Base-by-base conservation (phyloP, 225 moss, liverwort and hornwort genomes). In the Sphagnum contortum region DNA sequence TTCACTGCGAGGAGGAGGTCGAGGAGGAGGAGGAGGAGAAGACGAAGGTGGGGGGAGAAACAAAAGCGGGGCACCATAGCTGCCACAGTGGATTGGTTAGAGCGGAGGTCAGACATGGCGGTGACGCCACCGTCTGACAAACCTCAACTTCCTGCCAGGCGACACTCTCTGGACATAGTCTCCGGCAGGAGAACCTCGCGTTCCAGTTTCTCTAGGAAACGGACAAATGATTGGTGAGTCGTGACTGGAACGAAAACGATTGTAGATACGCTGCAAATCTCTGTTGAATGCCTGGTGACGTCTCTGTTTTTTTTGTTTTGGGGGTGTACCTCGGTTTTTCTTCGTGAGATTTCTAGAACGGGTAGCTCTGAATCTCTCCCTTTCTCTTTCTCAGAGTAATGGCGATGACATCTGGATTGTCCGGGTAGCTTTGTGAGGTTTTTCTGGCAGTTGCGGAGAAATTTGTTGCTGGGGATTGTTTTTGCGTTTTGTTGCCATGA, bases 161-260 rank as follows among this genome's bases (percentile, higher is more conserved):
- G 94, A 64, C 94, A 84, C 67, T 84, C 84, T 5, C 77, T 84
- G 8, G 84, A 84, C 45, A 84, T 84, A 48, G 85, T 85, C 0
- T 73, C 85, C 45, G 81, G 81, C 63, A 78, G 84, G 68, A 73
- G 87, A 63, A 78, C 87, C 54, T 92, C 90, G 58, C 88, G 96
- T 60, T 85, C 92, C 60, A 92, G 92, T 79, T 92, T 98, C 76
- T 87, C 88, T 6, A 89, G 88, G 92, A 98, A 98, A 73, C 88
- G 96, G 71, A 92, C 96, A n/a, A 98, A 90, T 69, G 96, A 98
- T 59, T 98, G 96, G 96, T 98, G 74, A 52, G 54, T 53, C 48
- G 52, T 58, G 55, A 44, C 47, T 9, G 29, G 29, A 29, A 29
- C 1, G 29, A 29, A 29, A 29, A 29, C 29, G 29, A 29, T 46